Evolutionary conservation across 2,329 filamentous ascomycete species (phyloP), one percentile per base, ranked within the genome.

Genomic region (Fusarium floridanum): DNA sequence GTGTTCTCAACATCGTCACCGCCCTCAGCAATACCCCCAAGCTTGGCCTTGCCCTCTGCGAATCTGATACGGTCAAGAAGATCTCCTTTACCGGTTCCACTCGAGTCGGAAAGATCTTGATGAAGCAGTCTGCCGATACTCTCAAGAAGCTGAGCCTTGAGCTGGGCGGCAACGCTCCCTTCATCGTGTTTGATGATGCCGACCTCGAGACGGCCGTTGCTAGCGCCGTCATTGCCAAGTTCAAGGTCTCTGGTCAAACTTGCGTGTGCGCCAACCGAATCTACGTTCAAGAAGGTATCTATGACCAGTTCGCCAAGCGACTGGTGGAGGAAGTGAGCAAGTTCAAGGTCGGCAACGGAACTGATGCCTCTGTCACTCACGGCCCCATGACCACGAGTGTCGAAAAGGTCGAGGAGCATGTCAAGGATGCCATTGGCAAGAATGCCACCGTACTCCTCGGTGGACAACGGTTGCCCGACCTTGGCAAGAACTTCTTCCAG

Each of bases 231-330:
- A 85, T 91, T 22, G 94, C 90, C 78, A 98, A 98, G 83, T 98
- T 97, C 90, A 92, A 95, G 66, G 93, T 92, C 36, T 95, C 93
- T 0, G 95, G 95, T 24, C 95, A 98, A 86, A 98, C 95, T 0
- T 98, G 95, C 82, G 95, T 98, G 14, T 94, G 92, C 78, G 92
- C 93, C 11, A 95, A 95, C 84, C 87, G 93, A 20, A 89, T 95
- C 71, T 94, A 92, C 81, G 88, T 95, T 5, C 93, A 95, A 82
- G 85, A 88, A 41, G 90, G 89, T 62, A 89, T 95, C 80, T 94
- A 95, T 83, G 91, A 94, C 75, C 84, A 87, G 39, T 95, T 95
- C 77, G 87, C 89, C 8, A 78, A 86, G 61, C 89, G 88, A 36
- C 89, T 95, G 68, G 88, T 90, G 14, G 91, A 90, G 70, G 91